Conservation (phyloP, 306 rosid genomes). For the Purshia tridentata region DNA sequence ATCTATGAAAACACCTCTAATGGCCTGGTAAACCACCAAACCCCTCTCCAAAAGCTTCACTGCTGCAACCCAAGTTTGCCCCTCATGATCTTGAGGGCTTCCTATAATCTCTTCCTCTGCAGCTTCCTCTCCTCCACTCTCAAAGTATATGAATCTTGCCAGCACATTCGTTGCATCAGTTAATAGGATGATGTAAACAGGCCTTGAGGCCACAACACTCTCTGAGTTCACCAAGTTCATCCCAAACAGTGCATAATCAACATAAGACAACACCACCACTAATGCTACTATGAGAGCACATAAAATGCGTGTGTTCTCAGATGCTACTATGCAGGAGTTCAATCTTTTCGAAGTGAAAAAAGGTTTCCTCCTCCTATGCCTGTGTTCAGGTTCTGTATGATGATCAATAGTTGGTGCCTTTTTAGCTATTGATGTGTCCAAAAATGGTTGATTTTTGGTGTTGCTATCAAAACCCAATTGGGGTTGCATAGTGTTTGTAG, state of each 20-base stretch:
- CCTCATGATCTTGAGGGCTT: constrained; percentile 28
- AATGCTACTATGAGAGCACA: constrained; percentile 54
- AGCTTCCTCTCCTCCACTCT: constrained; percentile 33
- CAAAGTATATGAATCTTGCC: constrained; percentile 33
- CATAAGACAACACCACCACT: constrained; percentile 51
- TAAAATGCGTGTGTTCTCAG: constrained; percentile 52
- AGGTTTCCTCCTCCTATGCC: constrained; percentile 15
- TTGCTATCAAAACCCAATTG: not conserved
- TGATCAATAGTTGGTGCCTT: not conserved
- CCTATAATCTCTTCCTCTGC: constrained; percentile 23
- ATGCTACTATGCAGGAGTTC: constrained; percentile 54
- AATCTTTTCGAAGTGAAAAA: constrained; percentile 65
- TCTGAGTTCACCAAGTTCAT: constrained; percentile 40
- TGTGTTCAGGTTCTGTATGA: constrained; percentile 1
- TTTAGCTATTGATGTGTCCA: constrained; percentile 4
- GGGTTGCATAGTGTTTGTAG: not conserved
- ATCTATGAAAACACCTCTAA: constrained; percentile 73
- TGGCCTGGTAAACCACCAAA: constrained; percentile 69
- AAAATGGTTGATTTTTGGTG: not conserved
- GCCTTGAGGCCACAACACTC: constrained; percentile 49
- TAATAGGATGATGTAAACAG: constrained; percentile 66
- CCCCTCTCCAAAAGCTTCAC: constrained; percentile 82
- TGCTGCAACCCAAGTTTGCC: constrained; percentile 57
- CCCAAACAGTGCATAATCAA: constrained; percentile 33
- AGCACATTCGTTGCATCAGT: constrained; percentile 60